Conservation (phyloP, 116 monocot genomes). For the Papilionanthe hybrid region DNA sequence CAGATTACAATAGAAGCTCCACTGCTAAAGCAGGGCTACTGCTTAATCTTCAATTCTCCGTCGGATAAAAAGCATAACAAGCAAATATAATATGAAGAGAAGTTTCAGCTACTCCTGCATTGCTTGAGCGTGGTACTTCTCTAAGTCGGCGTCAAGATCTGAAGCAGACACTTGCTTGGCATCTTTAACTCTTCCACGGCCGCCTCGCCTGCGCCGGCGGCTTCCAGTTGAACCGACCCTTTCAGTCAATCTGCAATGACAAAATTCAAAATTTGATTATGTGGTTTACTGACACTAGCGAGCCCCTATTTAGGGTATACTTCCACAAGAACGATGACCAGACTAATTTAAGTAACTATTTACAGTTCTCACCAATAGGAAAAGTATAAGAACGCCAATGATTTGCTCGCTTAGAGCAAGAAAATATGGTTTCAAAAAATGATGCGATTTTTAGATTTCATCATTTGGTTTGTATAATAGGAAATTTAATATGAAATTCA, state of each 20-base stretch:
- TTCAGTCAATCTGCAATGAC: conserved; percentile 22
- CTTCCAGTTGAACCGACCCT: conserved; percentile 16
- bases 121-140: conserved; percentile 53
- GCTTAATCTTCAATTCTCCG: neutral
- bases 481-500: too few species aligned
- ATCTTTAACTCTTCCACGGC: conserved; percentile 28
- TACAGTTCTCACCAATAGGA: too few species aligned
- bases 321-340: too few species aligned
- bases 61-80: neutral
- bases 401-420: too few species aligned
- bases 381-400: too few species aligned
- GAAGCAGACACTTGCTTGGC: conserved; percentile 27
- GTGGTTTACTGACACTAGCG: too few species aligned
- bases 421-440: too few species aligned
- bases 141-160: conserved; percentile 71
- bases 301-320: too few species aligned
- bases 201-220: conserved; percentile 12
- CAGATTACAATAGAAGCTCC: neutral
- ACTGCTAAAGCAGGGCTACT: neutral
- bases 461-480: too few species aligned
- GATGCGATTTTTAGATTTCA: too few species aligned
- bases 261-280: neutral
- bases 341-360: too few species aligned
- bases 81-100: neutral
- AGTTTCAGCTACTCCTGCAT: conserved; percentile 49